Evolutionary conservation across 139 green algal species (phyloP), one percentile per base, ranked within the genome.

Genomic region (Chlamydomonas eustigma): DNA sequence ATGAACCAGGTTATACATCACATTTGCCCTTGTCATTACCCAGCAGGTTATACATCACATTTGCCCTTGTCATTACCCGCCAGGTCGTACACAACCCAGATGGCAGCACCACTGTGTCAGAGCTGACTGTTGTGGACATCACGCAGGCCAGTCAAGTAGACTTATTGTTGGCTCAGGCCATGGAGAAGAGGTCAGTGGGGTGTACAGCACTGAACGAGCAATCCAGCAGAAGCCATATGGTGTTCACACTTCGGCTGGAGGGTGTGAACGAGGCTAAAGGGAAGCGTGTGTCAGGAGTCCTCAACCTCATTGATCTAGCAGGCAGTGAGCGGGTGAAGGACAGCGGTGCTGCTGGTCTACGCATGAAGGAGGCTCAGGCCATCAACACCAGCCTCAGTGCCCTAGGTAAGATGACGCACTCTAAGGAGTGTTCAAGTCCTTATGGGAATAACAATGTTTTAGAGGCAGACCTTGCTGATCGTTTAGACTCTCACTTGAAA

Each of bases 161-260:
- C 35, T 25, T 80, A 22, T 76, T 92, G 63, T 76, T 92, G 37
- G 28, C 52, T 0, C 76, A 84, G 38, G 88, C 88, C 28, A 89
- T 92, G 88, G 81, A 90, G 36, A 89, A 89, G 78, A 71, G 88
- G 65, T 78, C 78, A 4, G 89, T 94, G 3, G 92, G 90, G 24
- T 90, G 88, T 80, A 98, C 94, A 5, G 80, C 83, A 28, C 94
- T 98, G 75, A 98, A 98, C 82, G 91, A 94, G 84, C 89, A 93
- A 71, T 94, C 87, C n/a, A 93, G 84, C 18, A 86, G 92, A 52
- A 90, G 79, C 31, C 92, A 97, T 83, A 85, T 86, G 68, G 90
- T 97, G 37, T 92, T 97, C 79, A 93, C 86, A 0, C 79, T 97
- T 58, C 89, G 89, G 30, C 90, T 97, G 37, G 90, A 95, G 32